Percentiles rank a stretch among this genome's conserved stretches.
These are phyloP conservation scores for Solanum tacnaense DNA, from an alignment of 257 asterid genomes.

Conservation along the genomic window DNA sequence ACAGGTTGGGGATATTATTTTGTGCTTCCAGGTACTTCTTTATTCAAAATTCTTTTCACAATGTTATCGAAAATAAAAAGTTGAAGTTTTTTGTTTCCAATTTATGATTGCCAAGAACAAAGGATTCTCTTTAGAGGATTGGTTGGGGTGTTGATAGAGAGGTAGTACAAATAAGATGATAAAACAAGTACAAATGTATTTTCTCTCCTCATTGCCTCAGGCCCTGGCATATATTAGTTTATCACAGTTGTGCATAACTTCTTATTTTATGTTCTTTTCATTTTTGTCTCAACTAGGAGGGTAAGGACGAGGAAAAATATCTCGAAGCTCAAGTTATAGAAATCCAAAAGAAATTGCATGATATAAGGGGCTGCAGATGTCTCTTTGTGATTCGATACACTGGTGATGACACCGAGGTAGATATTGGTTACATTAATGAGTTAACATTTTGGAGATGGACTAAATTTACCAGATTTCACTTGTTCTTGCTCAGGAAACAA, in stretches of 20 bases:
- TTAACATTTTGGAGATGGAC: background rate
- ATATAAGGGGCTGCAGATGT: constrained; percentile 91
- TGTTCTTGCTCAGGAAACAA: constrained; percentile 49
- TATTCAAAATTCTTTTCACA: background rate
- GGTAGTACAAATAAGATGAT: background rate
- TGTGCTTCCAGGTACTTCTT: constrained; percentile 74
- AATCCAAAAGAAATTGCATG: constrained; percentile 69
- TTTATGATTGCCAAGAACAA: background rate
- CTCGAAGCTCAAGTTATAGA: constrained; percentile 65
- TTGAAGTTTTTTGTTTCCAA: background rate
- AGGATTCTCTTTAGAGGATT: background rate
- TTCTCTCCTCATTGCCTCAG: background rate
- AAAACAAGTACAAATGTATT: background rate
- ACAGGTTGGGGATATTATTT: constrained; percentile 58
- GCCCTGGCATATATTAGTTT: background rate
- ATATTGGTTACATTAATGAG: background rate
- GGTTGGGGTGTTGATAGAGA: background rate
- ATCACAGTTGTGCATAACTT: background rate
- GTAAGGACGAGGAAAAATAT: constrained; percentile 56
- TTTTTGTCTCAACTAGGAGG: constrained; percentile 34
- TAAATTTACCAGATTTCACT: background rate
- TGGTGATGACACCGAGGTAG: constrained; percentile 62
- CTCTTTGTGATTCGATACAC: constrained; percentile 56
- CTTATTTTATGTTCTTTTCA: background rate
- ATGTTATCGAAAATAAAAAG: background rate